These are phyloP conservation scores for Mycena kentingensis DNA, from an alignment of 768 basidiomycete species.

Conservation along the genomic window DNA sequence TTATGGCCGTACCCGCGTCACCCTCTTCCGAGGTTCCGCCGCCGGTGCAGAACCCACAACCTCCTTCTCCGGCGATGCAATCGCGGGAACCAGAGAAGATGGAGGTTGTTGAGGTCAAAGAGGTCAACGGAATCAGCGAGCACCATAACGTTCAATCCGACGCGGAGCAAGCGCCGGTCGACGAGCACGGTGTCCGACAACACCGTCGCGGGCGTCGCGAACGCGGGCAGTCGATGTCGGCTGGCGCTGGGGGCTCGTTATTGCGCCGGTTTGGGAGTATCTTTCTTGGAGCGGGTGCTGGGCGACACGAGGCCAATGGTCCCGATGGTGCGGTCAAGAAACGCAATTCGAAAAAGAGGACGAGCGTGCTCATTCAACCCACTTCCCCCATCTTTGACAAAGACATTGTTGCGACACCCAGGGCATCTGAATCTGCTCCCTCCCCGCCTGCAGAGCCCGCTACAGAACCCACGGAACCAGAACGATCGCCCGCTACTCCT, in stretches of 20 bases:
- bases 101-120: not conserved
- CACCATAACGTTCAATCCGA: too few species aligned
- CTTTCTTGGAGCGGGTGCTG: conserved; percentile 44
- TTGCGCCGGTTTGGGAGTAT: conserved; percentile 77
- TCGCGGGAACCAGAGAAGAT: not conserved
- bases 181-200: not conserved
- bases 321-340: conserved; percentile 28
- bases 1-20: not conserved
- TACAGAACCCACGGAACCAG: conserved; percentile 37
- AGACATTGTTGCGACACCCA: not conserved
- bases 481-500: too few species aligned
- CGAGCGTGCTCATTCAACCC: conserved; percentile 50
- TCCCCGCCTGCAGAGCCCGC: conserved; percentile 23
- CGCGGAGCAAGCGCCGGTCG: not conserved
- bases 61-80: too few species aligned
- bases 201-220: not conserved
- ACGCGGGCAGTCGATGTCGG: conserved; percentile 30
- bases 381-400: too few species aligned
- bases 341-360: conserved; percentile 40
- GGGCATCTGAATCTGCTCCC: conserved; percentile 14
- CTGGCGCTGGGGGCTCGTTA: conserved; percentile 70
- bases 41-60: not conserved
- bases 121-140: not conserved
- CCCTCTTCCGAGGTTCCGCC: not conserved
- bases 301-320: conserved; percentile 46